These are phyloP conservation scores for Conringia planisiliqua DNA, from an alignment of 345 rosid genomes.

Conservation along the genomic window DNA sequence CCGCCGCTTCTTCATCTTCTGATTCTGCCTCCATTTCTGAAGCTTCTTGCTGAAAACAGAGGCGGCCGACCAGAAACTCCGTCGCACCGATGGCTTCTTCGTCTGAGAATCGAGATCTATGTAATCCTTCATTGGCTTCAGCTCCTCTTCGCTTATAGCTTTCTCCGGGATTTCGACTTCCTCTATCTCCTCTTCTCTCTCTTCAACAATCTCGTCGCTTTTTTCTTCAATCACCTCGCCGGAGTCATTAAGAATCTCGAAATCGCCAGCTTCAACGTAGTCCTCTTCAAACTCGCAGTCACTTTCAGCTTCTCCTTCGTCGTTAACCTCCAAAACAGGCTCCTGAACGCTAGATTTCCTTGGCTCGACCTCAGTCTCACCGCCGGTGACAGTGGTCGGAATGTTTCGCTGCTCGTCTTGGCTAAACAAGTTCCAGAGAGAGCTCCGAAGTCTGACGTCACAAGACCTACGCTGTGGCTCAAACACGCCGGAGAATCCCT, in stretches of 20 bases:
- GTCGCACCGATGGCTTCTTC: constrained; percentile 66
- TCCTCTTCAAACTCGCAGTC: constrained; percentile 38
- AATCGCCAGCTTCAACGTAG: constrained; percentile 33
- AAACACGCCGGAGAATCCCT: constrained; percentile 72
- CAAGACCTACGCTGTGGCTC: constrained; percentile 98
- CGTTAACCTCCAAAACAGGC: constrained; percentile 58
- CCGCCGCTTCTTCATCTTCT: constrained; percentile 78
- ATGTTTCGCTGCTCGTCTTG: constrained; percentile 62
- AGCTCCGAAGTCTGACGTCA: constrained; percentile 76
- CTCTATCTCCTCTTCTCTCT: constrained; percentile 38
- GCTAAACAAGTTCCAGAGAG: constrained; percentile 69
- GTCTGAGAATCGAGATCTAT: constrained; percentile 83
- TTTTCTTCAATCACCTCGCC: constrained; percentile 38
- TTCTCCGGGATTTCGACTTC: constrained; percentile 39
- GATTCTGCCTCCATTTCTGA: constrained; percentile 95
- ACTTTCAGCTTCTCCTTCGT: constrained; percentile 43
- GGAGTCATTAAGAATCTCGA: constrained; percentile 42
- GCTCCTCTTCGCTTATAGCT: constrained; percentile 47
- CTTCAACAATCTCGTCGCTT: constrained; percentile 58
- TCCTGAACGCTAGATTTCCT: constrained; percentile 43
- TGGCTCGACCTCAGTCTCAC: constrained; percentile 46
- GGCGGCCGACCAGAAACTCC: constrained; percentile 99
- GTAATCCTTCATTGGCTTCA: constrained; percentile 84
- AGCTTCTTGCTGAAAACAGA: constrained; percentile 95
- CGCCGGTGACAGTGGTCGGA: constrained; percentile 20